phyloP scores from a whole-genome alignment of 768 basidiomycete species.

The Lentinula sp. region DNA sequence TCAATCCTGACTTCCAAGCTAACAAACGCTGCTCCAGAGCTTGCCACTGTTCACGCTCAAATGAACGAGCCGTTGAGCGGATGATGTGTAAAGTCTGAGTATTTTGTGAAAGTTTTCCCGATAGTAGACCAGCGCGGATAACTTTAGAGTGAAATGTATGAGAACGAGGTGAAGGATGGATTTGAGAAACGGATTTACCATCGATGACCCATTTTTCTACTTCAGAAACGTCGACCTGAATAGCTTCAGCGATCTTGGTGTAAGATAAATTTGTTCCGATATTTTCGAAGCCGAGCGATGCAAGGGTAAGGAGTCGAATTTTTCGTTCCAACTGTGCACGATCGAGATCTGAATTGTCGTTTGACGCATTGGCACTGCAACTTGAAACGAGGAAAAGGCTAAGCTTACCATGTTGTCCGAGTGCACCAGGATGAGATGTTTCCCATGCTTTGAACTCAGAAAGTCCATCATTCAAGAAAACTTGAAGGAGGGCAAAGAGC shows the following conservation, averaged over 20 bases:
- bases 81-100: conserved; percentile 67
- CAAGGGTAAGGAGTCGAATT: conserved; percentile 70
- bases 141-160: conserved; percentile 34
- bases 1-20: conserved; percentile 74
- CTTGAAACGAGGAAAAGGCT: not conserved
- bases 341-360: conserved; percentile 41
- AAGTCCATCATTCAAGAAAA: conserved; percentile 64
- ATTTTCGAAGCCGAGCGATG: conserved; percentile 71
- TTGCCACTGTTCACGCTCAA: conserved; percentile 78
- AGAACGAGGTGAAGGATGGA: not conserved
- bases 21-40: conserved; percentile 64
- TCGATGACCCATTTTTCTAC: conserved; percentile 90
- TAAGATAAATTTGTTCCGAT: conserved; percentile 73
- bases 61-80: conserved; percentile 68
- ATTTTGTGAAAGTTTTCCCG: conserved; percentile 81
- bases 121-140: conserved; percentile 73
- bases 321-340: conserved; percentile 62
- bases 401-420: conserved; percentile 55
- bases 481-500: conserved; percentile 67
- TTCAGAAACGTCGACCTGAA: conserved; percentile 57
- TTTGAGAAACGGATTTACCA: conserved; percentile 36
- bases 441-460: conserved; percentile 60
- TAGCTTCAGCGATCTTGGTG: conserved; percentile 54
- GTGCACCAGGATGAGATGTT: conserved; percentile 34
- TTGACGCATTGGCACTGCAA: not conserved